Conservation (phyloP, 768 basidiomycete genomes). For the Saitozyma sp. region DNA sequence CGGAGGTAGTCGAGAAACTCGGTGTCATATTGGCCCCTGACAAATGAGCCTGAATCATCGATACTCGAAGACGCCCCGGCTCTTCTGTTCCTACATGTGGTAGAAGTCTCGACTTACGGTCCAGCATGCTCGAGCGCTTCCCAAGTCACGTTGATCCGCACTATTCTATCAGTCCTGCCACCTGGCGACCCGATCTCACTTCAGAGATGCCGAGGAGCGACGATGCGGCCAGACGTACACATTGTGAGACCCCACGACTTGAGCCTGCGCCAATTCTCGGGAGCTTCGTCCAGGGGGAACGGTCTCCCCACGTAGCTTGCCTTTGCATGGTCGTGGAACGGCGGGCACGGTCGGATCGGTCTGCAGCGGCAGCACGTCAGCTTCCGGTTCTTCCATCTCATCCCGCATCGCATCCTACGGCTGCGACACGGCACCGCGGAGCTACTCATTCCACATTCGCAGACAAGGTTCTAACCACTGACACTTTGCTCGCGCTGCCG, state of each 20-base stretch:
- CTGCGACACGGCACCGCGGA: neutral
- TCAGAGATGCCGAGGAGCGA: neutral
- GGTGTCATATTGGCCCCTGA: slow-evolving; percentile 77
- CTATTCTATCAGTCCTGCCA: slow-evolving; percentile 53
- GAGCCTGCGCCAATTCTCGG: slow-evolving; percentile 74
- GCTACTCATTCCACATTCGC: neutral
- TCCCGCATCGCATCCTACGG: slow-evolving; percentile 6
- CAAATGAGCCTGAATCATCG: neutral
- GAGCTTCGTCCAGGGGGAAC: slow-evolving; percentile 85
- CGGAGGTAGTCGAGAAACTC: slow-evolving; percentile 81
- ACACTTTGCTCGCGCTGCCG: slow-evolving; percentile 80
- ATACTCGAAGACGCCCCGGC: neutral
- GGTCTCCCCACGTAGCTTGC: slow-evolving; percentile 76
- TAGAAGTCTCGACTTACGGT: slow-evolving; percentile 62
- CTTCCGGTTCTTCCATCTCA: neutral
- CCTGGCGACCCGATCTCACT: too few species aligned
- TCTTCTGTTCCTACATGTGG: neutral
- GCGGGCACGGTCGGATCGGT: slow-evolving; percentile 18
- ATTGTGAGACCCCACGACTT: slow-evolving; percentile 86
- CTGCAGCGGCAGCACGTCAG: slow-evolving; percentile 2
- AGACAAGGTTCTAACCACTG: slow-evolving; percentile 41
- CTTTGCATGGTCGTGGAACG: slow-evolving; percentile 10
- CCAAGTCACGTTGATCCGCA: slow-evolving; percentile 93
- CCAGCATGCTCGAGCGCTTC: slow-evolving; percentile 93
- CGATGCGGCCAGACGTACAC: slow-evolving; percentile 57